Percentiles rank a stretch among this genome's conserved stretches.
These are phyloP conservation scores for Cucurbita maxima DNA, from an alignment of 306 rosid genomes.

Conservation along the genomic window DNA sequence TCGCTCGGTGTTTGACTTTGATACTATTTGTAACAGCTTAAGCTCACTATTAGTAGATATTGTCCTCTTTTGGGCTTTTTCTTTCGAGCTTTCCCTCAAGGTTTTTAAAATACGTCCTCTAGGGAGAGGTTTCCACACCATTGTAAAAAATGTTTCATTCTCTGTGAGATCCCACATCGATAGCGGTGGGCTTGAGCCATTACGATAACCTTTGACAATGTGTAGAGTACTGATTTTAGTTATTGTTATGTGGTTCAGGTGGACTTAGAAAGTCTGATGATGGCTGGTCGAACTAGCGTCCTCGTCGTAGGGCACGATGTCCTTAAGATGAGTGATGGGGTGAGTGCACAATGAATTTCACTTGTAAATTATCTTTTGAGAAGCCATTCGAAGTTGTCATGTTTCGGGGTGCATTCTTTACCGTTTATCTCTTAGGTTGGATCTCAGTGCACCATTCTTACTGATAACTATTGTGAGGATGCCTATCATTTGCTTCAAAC, in stretches of 20 bases:
- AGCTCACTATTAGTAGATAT: no score
- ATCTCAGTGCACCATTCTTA: slow-evolving; percentile 68
- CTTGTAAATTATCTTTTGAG: neutral
- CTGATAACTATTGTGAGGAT: slow-evolving; percentile 80
- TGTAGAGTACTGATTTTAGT: neutral
- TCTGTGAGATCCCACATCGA: no score
- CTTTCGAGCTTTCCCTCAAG: no score
- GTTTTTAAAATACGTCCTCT: no score
- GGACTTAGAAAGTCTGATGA: slow-evolving; percentile 57
- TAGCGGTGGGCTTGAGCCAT: no score
- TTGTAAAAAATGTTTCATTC: no score
- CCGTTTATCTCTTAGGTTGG: slow-evolving; percentile 38
- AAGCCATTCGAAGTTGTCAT: slow-evolving; percentile 1
- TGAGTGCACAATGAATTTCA: slow-evolving; percentile 9
- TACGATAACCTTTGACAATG: neutral
- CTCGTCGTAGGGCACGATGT: slow-evolving; percentile 59
- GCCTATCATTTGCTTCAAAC: slow-evolving; percentile 79
- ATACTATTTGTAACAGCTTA: no score
- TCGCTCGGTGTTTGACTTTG: no score
- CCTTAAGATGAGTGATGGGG: slow-evolving; percentile 47
- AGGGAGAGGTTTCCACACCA: no score
- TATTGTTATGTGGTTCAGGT: slow-evolving; percentile 25
- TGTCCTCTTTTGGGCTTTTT: no score
- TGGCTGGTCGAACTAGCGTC: slow-evolving; percentile 40
- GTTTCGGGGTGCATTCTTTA: neutral